Evolutionary conservation across 2,329 filamentous ascomycete genomes (phyloP).

Genomic region (Sporothrix variecibatus): DNA sequence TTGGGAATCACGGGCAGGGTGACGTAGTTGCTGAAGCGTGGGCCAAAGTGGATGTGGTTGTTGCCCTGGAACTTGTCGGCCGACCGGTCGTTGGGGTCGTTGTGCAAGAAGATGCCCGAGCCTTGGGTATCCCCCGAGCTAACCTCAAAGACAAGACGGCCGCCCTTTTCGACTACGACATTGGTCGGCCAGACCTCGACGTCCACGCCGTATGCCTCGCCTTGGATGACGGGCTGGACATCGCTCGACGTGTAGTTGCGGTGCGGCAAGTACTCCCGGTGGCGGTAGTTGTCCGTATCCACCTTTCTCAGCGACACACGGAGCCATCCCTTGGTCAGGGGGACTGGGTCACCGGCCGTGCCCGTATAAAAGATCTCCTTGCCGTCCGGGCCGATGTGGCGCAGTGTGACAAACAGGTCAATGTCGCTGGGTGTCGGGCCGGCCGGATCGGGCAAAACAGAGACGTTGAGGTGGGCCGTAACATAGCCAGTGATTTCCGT

Average conservation of each 20-base stretch:
- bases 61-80: conserved; percentile 1
- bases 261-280: conserved; percentile 52
- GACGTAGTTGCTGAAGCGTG: conserved; percentile 9
- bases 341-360: conserved; percentile 64
- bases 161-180: conserved; percentile 54
- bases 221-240: conserved; percentile 54
- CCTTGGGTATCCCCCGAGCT: conserved; percentile 61
- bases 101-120: conserved; percentile 57
- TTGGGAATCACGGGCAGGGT: conserved; percentile 5
- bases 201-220: conserved; percentile 60
- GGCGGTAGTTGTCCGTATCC: conserved; percentile 31
- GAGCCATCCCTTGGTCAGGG: conserved; percentile 48
- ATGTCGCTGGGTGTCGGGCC: conserved; percentile 50
- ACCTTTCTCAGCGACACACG: conserved; percentile 53
- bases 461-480: conserved; percentile 57
- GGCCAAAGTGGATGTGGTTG: conserved; percentile 20
- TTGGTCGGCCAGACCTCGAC: conserved; percentile 68
- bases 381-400: conserved; percentile 56
- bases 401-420: conserved; percentile 64
- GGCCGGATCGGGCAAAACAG: conserved; percentile 42
- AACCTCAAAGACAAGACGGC: conserved; percentile 57
- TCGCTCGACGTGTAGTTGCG: conserved; percentile 46
- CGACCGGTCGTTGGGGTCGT: conserved; percentile 49
- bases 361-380: conserved; percentile 66
- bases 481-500: conserved; percentile 71